Percentiles rank a stretch among this genome's conserved stretches.
phyloP scores from a whole-genome alignment of 179 eudicot genomes.

The Drosera spatulata region DNA sequence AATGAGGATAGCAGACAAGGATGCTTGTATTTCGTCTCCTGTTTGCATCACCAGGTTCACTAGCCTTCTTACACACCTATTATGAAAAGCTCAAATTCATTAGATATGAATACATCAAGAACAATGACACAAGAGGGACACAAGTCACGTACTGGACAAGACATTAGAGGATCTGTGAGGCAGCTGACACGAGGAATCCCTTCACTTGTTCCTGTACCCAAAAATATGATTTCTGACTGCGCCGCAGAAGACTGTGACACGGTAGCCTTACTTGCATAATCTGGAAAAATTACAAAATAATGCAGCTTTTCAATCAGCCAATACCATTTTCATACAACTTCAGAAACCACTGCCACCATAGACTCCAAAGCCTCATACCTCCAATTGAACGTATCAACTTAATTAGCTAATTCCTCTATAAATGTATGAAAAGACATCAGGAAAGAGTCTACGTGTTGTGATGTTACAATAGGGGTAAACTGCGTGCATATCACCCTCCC shows the following conservation, averaged over 20 bases:
- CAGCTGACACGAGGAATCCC: slow-evolving; percentile 99
- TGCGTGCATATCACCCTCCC: no score
- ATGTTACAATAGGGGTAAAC: no score
- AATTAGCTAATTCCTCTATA: no score
- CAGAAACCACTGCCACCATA: no score
- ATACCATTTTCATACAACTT: no score
- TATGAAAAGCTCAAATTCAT: no score
- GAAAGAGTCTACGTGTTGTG: no score
- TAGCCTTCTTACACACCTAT: slow-evolving; percentile 85
- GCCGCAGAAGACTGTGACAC: slow-evolving; percentile 18
- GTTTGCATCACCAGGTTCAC: slow-evolving; percentile 66
- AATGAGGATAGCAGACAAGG: slow-evolving; percentile 45
- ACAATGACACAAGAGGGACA: background rate
- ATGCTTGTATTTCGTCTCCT: slow-evolving; percentile 92
- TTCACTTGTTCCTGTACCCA: slow-evolving; percentile 99
- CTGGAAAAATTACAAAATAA: slow-evolving; percentile 19
- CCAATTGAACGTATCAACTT: no score
- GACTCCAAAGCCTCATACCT: no score
- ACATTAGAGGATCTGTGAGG: slow-evolving; percentile 68
- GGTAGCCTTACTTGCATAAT: slow-evolving; percentile 21
- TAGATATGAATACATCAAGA: background rate
- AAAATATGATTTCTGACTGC: slow-evolving; percentile 74
- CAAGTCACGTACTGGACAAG: slow-evolving; percentile 43
- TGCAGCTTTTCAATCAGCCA: no score
- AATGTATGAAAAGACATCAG: no score